phyloP scores from a whole-genome alignment of 225 moss, liverwort and hornwort species.

The Pseudoscleropodium purum region DNA sequence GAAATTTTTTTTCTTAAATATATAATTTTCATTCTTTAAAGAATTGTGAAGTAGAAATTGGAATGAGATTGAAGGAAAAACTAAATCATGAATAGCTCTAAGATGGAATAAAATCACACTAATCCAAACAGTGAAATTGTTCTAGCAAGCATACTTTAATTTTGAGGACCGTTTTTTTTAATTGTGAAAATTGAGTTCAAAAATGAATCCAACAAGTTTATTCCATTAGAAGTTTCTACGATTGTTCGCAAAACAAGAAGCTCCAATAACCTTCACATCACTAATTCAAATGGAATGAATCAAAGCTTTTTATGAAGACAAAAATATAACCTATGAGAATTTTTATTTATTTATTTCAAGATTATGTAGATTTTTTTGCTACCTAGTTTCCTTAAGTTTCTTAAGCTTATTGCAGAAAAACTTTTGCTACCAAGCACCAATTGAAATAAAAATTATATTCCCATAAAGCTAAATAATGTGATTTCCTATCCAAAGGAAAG shows the following conservation, averaged over 20 bases:
- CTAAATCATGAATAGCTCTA: too few species aligned
- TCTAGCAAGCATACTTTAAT: not conserved
- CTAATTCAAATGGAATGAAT: not conserved
- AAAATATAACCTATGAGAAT: not conserved
- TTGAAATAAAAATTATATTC: not conserved
- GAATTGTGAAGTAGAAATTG: too few species aligned
- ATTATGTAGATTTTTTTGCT: not conserved
- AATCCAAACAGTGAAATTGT: not conserved
- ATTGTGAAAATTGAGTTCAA: not conserved
- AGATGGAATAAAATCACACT: too few species aligned
- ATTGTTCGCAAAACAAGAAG: not conserved
- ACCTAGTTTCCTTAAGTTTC: rapidly evolving
- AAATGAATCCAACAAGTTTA: not conserved
- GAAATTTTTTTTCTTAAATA: too few species aligned
- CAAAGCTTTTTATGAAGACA: not conserved
- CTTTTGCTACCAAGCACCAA: rapidly evolving
- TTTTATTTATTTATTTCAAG: not conserved
- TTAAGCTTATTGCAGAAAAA: not conserved
- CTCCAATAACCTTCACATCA: not conserved
- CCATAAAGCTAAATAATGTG: too few species aligned
- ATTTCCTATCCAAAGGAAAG: too few species aligned
- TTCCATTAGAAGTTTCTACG: rapidly evolving
- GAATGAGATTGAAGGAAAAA: too few species aligned
- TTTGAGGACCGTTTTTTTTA: not conserved
- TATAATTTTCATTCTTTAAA: too few species aligned